Percentiles rank a stretch among this genome's conserved stretches.
These are phyloP conservation scores for Hydrangea macrophylla DNA, from an alignment of 148 eudicot genomes.

Conservation along the genomic window DNA sequence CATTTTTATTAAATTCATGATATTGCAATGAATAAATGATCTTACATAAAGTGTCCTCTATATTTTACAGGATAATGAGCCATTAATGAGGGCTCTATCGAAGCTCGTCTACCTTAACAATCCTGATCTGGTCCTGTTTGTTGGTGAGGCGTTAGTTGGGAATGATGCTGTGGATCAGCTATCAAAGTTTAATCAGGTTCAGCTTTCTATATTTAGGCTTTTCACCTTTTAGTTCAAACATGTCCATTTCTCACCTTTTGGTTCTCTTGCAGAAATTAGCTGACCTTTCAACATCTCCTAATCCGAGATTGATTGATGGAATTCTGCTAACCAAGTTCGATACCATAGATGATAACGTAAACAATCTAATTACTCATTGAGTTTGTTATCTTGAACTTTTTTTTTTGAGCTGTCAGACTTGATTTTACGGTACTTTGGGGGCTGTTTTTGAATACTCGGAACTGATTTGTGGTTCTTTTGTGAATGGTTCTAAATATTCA, in stretches of 20 bases:
- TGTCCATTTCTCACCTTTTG: too few relatives aligned
- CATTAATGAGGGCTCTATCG: slow-evolving; percentile 92
- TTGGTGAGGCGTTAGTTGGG: slow-evolving; percentile 97
- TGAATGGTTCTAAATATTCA: too few relatives aligned
- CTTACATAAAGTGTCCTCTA: too few relatives aligned
- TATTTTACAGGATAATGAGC: slow-evolving; percentile 83
- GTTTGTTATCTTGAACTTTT: too few relatives aligned
- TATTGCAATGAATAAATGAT: too few relatives aligned
- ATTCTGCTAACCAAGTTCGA: slow-evolving; percentile 97
- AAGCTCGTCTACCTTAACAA: slow-evolving; percentile 80
- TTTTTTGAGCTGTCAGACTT: too few relatives aligned
- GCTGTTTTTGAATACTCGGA: too few relatives aligned
- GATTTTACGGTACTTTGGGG: too few relatives aligned
- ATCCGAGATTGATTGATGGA: slow-evolving; percentile 91
- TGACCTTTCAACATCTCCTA: slow-evolving; percentile 72
- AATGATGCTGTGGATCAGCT: slow-evolving; percentile 96
- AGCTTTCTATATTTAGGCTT: background rate
- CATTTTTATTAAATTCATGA: too few relatives aligned
- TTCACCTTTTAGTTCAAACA: background rate
- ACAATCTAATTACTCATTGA: too few relatives aligned
- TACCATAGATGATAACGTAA: slow-evolving; percentile 95
- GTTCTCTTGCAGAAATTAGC: slow-evolving; percentile 72
- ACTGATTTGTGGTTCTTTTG: too few relatives aligned
- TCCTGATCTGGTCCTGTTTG: slow-evolving; percentile 92
- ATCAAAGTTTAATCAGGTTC: slow-evolving; percentile 88